Percentiles rank a stretch among this genome's conserved stretches.
phyloP scores from a whole-genome alignment of 257 asterid species.

The Ligustrum vulgare region DNA sequence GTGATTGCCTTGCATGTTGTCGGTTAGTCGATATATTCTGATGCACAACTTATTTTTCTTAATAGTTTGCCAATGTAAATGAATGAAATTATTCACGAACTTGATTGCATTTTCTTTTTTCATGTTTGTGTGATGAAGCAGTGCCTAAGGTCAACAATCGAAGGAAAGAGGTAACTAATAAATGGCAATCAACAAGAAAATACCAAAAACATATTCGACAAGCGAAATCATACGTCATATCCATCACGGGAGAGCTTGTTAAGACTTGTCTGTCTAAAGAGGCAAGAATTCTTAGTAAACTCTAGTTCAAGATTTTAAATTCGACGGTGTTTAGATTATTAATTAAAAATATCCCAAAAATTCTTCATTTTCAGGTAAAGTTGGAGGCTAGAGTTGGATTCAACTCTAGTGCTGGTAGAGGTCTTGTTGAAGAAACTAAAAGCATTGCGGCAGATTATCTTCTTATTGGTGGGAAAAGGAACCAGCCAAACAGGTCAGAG shows the following conservation, averaged over 20 bases:
- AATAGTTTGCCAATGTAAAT: neutral
- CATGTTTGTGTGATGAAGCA: slow-evolving; percentile 22
- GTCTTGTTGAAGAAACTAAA: slow-evolving; percentile 59
- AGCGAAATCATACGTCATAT: slow-evolving; percentile 71
- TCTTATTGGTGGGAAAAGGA: slow-evolving; percentile 48
- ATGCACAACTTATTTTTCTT: neutral
- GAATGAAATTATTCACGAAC: neutral
- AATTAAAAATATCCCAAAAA: neutral
- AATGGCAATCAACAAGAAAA: slow-evolving; percentile 39
- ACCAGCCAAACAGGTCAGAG: slow-evolving; percentile 47
- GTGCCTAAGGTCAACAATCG: slow-evolving; percentile 40
- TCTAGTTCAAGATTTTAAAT: neutral
- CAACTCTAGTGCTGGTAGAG: slow-evolving; percentile 53
- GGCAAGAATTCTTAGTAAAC: slow-evolving; percentile 30
- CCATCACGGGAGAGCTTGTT: slow-evolving; percentile 62
- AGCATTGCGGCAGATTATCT: slow-evolving; percentile 59
- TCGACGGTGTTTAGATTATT: neutral
- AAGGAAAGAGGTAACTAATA: slow-evolving; percentile 38
- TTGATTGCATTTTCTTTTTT: neutral
- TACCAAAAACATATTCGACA: slow-evolving; percentile 62
- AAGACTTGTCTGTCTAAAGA: slow-evolving; percentile 58
- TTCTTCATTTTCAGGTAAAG: slow-evolving; percentile 43
- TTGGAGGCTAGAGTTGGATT: slow-evolving; percentile 78
- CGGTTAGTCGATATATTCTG: slow-evolving; percentile 38
- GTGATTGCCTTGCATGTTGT: slow-evolving; percentile 65